Conservation (phyloP, 768 basidiomycete genomes). For the Russula olivacea region DNA sequence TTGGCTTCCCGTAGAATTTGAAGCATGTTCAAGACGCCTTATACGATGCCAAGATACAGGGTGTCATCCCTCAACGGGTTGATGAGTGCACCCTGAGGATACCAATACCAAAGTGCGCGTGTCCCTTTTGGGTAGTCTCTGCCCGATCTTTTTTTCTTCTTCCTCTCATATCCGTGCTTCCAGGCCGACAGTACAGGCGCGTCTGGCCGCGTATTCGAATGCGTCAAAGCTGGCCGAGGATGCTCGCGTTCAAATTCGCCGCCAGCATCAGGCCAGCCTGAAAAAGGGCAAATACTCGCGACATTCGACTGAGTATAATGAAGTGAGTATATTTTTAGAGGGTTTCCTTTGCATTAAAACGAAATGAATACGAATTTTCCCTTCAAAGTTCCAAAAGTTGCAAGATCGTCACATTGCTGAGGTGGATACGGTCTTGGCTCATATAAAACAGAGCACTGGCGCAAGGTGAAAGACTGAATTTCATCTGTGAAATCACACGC, state of each 20-base stretch:
- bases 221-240: slow-evolving; percentile 69
- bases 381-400: slow-evolving; percentile 70
- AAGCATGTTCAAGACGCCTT: slow-evolving; percentile 72
- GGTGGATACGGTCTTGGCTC: slow-evolving; percentile 58
- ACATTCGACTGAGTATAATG: slow-evolving; percentile 62
- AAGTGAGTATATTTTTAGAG: slow-evolving; percentile 41
- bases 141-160: not conserved
- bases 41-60: slow-evolving; percentile 68
- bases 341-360: not conserved
- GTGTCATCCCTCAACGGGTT: slow-evolving; percentile 62
- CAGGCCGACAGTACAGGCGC: slow-evolving; percentile 75
- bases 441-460: slow-evolving; percentile 53
- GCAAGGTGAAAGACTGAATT: slow-evolving; percentile 20
- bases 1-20: slow-evolving; percentile 51
- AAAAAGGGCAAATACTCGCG: slow-evolving; percentile 68
- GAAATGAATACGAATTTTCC: not conserved
- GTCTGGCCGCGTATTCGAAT: slow-evolving; percentile 46
- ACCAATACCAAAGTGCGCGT: slow-evolving; percentile 65
- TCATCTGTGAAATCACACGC: too few relatives aligned
- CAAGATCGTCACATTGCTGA: slow-evolving; percentile 56
- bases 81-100: slow-evolving; percentile 71
- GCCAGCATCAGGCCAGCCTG: slow-evolving; percentile 56
- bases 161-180: not conserved
- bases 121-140: not conserved
- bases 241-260: slow-evolving; percentile 66